Evolutionary conservation across 768 basidiomycete genomes (phyloP), one percentile per base, ranked within the genome.

Genomic region (Tulasnella sp.): DNA sequence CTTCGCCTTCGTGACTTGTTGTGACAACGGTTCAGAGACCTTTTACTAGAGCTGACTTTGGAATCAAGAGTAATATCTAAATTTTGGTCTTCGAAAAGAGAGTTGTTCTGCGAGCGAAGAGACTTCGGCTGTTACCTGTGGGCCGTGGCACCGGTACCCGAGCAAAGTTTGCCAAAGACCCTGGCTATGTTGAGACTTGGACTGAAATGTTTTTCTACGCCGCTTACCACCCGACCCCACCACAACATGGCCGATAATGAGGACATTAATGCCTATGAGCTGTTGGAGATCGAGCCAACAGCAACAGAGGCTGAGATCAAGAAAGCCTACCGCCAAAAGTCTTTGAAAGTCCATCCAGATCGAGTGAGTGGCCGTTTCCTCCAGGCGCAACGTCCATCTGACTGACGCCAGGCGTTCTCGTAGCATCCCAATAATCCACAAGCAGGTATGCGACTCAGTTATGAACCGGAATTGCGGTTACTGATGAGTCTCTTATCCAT

Each of bases 291-390:
- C 38, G 84, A 85, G 7, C 79, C 85, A 52, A 91, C 93, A 78
- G 86, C 90, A 22, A 91, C 91, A 38, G 92, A 94, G 77, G 87
- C 88, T 71, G 93, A 93, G 78, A 92, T 95, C 73, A 87, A 88
- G 76, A 92, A 89, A 2, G 92, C 93, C 0, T 95, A 94, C 79
- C 87, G 93, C 52, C 86, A 92, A 77, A 86, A 88, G 37, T 94
- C 93, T 1, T 86, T 93, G 79, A 94, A 93, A 84, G 92, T 94
- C 42, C 93, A 95, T 83, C 93, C 93, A 37, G 93, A 94, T 81
- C 88, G 92, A 81, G 93, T 93, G 79, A 78, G 88, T 86, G 78
- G 78, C 12, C 52, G 79, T 34, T 54, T 72, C 15, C 78, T 77
- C 36, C 73, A 40, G 15, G 11, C 36, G 36, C 17, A 54, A 25